Evolutionary conservation across 441 rosid genomes (phyloP).

Genomic region (Kokia cookei): DNA sequence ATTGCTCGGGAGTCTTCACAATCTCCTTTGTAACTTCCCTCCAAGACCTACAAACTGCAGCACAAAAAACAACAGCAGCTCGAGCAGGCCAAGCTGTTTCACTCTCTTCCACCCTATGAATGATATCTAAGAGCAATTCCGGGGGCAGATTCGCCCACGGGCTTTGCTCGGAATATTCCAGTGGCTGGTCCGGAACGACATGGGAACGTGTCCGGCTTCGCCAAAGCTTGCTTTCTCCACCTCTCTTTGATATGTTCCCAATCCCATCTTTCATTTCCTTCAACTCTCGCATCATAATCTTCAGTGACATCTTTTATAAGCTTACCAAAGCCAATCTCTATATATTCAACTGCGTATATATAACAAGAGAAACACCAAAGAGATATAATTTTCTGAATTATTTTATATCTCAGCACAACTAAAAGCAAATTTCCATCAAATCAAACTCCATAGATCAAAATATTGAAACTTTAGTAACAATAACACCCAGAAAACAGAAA

Average conservation of each 20-base stretch:
- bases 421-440: neutral
- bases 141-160: conserved; percentile 87
- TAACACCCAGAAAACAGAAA: neutral
- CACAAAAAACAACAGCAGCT: conserved; percentile 74
- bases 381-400: neutral
- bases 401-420: neutral
- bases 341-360: conserved; percentile 16
- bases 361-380: neutral
- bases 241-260: conserved; percentile 64
- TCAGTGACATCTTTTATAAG: conserved; percentile 58
- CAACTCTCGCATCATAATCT: conserved; percentile 78
- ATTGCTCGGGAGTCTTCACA: conserved; percentile 76
- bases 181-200: conserved; percentile 76
- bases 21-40: conserved; percentile 76
- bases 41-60: conserved; percentile 91
- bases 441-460: neutral
- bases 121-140: conserved; percentile 79
- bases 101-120: conserved; percentile 79
- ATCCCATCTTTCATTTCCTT: conserved; percentile 77
- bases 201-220: conserved; percentile 57
- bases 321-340: conserved; percentile 20
- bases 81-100: conserved; percentile 93
- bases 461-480: neutral
- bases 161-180: conserved; percentile 39
- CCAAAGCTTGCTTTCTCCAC: conserved; percentile 46